Conservation (phyloP, 2,329 filamentous ascomycete species). For the Sphaerulina musiva region DNA sequence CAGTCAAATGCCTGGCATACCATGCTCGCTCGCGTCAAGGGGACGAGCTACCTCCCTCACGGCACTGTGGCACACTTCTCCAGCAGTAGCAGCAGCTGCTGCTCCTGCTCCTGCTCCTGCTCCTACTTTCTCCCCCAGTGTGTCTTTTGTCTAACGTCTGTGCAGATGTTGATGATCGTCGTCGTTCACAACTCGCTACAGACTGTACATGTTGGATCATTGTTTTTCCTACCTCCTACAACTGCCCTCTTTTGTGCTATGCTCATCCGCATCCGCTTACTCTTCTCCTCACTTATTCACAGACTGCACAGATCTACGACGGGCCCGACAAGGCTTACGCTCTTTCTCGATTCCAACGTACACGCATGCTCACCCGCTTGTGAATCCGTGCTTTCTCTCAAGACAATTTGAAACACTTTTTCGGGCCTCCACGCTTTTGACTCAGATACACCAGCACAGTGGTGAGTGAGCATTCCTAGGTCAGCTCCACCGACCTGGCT, state of each 20-base stretch:
- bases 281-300: not conserved
- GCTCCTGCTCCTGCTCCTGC: not conserved
- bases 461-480: slow-evolving; percentile 27
- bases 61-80: not conserved
- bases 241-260: slow-evolving; percentile 9
- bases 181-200: slow-evolving; percentile 15
- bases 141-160: slow-evolving; percentile 11
- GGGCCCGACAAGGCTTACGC: slow-evolving; percentile 1
- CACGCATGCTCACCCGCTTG: slow-evolving; percentile 11
- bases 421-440: slow-evolving; percentile 21
- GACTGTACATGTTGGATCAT: not conserved
- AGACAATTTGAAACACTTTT: slow-evolving; percentile 21
- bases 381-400: slow-evolving; percentile 12
- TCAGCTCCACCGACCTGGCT: slow-evolving; percentile 29
- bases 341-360: slow-evolving; percentile 6
- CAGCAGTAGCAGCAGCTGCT: too few relatives aligned
- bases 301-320: not conserved
- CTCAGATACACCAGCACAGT: slow-evolving; percentile 25
- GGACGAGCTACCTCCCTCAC: slow-evolving; percentile 1
- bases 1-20: slow-evolving; percentile 24
- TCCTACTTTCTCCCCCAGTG: not conserved
- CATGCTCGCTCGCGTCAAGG: slow-evolving; percentile 19
- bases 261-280: not conserved
- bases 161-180: slow-evolving; percentile 22
- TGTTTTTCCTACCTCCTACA: slow-evolving; percentile 3